Evolutionary conservation across 768 basidiomycete genomes (phyloP).

Genomic region (Xerocomellus intermedius): DNA sequence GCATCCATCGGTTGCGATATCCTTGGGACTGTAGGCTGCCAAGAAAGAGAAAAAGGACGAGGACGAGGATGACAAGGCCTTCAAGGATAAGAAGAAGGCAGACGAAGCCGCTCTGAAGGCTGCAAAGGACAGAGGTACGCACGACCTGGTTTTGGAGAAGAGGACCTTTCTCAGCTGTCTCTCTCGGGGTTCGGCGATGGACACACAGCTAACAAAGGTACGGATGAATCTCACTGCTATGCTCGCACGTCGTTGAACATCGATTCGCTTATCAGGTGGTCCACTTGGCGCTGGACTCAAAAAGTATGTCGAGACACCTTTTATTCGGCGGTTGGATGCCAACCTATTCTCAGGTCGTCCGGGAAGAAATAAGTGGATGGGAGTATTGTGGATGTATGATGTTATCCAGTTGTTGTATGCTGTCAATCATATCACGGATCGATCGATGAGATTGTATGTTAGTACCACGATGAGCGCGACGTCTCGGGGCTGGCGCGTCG

Average conservation of each 20-base stretch:
- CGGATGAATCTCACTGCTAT: conserved; percentile 1
- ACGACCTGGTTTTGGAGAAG: not conserved
- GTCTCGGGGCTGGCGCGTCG: conserved; percentile 20
- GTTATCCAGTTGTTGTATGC: conserved; percentile 3
- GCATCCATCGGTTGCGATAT: not conserved
- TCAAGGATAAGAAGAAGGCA: conserved; percentile 75
- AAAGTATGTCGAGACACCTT: conserved; percentile 56
- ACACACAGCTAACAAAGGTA: conserved; percentile 32
- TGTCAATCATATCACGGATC: not conserved
- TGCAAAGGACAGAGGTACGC: conserved; percentile 68
- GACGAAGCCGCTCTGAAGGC: conserved; percentile 73
- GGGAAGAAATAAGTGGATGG: conserved; percentile 58
- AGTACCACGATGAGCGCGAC: conserved; percentile 7
- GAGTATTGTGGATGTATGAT: not conserved
- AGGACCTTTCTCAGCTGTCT: not conserved
- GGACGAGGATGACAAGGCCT: conserved; percentile 66
- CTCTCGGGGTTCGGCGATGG: not conserved
- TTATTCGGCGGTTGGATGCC: not conserved
- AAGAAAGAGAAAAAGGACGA: conserved; percentile 80
- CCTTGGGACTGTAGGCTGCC: conserved; percentile 50
- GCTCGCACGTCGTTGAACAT: conserved; percentile 5
- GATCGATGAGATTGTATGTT: not conserved
- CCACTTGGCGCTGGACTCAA: conserved; percentile 76
- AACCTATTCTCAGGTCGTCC: conserved; percentile 50
- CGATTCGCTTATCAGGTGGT: conserved; percentile 46